Conservation (phyloP, 768 basidiomycete genomes). For the Amanita pallidorosea region DNA sequence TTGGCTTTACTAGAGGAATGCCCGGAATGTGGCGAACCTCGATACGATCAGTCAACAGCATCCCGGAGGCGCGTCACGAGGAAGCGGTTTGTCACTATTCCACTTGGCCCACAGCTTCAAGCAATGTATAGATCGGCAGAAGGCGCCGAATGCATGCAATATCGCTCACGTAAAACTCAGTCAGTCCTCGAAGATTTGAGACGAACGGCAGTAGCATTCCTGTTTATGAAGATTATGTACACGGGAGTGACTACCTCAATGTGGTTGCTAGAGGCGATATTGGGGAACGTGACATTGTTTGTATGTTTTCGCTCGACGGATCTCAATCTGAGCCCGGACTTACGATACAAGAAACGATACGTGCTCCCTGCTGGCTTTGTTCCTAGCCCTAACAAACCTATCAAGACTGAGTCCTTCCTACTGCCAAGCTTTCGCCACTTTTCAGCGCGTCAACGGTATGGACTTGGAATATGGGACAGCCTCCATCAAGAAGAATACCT, state of each 20-base stretch:
- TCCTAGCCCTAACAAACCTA: background rate
- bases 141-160: too few relatives aligned
- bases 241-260: background rate
- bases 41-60: too few relatives aligned
- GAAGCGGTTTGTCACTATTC: too few relatives aligned
- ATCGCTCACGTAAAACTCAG: too few relatives aligned
- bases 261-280: background rate
- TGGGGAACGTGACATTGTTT: background rate
- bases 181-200: too few relatives aligned
- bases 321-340: background rate
- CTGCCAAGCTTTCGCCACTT: background rate
- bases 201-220: too few relatives aligned
- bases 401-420: background rate
- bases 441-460: background rate
- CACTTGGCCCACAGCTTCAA: too few relatives aligned
- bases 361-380: background rate
- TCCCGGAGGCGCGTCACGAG: too few relatives aligned
- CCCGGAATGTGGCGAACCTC: too few relatives aligned
- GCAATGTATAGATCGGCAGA: too few relatives aligned
- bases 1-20: too few relatives aligned
- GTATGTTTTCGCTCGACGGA: background rate
- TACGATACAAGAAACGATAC: background rate
- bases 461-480: background rate
- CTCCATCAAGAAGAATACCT: background rate
- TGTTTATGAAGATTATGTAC: too few relatives aligned